These are phyloP conservation scores for Pythium phragmitis DNA, from an alignment of 352 stramenopile genomes.

Conservation along the genomic window DNA sequence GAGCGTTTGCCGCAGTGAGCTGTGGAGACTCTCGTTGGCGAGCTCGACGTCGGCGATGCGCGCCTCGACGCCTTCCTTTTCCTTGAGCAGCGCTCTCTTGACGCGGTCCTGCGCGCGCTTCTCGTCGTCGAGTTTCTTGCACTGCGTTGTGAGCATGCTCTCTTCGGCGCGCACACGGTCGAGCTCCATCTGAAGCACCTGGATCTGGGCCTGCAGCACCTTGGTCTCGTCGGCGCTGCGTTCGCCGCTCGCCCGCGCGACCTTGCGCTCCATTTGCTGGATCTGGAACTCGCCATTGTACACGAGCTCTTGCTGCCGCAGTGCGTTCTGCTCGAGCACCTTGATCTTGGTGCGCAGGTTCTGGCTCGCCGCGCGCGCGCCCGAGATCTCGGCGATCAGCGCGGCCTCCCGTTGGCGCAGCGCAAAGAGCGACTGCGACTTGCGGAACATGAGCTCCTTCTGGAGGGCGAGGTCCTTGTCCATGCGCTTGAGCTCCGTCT, in stretches of 20 bases:
- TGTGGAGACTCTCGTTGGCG: conserved; percentile 88
- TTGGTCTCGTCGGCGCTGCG: conserved; percentile 94
- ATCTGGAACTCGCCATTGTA: conserved; percentile 98
- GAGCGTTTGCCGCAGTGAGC: conserved; percentile 75
- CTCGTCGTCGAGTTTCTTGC: conserved; percentile 93
- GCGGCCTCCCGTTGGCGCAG: conserved; percentile 87
- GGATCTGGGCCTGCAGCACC: conserved; percentile 89
- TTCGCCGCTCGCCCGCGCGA: conserved; percentile 91
- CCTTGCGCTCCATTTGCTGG: conserved; percentile 95
- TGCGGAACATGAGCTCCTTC: conserved; percentile 93
- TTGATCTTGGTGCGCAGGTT: conserved; percentile 92
- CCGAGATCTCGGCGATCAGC: conserved; percentile 92
- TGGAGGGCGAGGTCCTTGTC: conserved; percentile 82
- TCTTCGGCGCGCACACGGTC: conserved; percentile 86
- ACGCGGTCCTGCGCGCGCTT: conserved; percentile 74
- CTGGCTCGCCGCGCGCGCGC: conserved; percentile 77
- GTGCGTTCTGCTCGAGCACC: conserved; percentile 85
- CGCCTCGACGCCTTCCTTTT: conserved; percentile 75
- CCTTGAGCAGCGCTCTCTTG: conserved; percentile 69
- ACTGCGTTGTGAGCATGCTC: conserved; percentile 88
- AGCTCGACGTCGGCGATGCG: conserved; percentile 90
- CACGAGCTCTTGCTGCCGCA: conserved; percentile 93
- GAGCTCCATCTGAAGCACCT: conserved; percentile 89
- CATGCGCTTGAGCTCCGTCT: conserved; percentile 53
- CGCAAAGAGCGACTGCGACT: conserved; percentile 87